Evolutionary conservation across 345 rosid species (phyloP).

Genomic region (Melaleuca alternifolia): DNA sequence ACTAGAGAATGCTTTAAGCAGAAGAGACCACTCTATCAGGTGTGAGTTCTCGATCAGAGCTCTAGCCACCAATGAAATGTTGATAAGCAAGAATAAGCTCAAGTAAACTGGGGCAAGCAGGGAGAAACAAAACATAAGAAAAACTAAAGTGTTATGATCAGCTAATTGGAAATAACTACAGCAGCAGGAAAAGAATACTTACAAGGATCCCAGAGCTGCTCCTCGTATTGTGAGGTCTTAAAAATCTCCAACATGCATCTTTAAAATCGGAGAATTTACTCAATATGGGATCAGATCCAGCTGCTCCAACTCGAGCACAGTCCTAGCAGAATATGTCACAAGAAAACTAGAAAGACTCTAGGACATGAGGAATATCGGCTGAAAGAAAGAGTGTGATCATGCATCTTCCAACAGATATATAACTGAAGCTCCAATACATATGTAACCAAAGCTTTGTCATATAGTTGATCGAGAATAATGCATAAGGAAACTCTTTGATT

Average conservation of each 20-base stretch:
- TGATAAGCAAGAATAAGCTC: constrained; percentile 1
- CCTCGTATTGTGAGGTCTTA: constrained; percentile 98
- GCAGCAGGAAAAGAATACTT: constrained; percentile 2
- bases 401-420: too few species aligned
- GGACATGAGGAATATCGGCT: not conserved
- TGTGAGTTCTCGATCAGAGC: constrained; percentile 78
- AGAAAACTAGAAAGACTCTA: too few species aligned
- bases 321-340: too few species aligned
- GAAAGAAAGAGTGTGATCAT: not conserved
- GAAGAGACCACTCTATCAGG: constrained; percentile 70
- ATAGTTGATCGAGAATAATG: not conserved
- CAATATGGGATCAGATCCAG: too few species aligned
- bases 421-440: not conserved
- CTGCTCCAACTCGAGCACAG: too few species aligned
- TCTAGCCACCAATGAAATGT: too few species aligned
- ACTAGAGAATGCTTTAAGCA: constrained; percentile 77
- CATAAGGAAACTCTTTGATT: not conserved
- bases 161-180: not conserved
- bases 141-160: not conserved
- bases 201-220: constrained; percentile 79
- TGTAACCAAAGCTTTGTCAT: not conserved
- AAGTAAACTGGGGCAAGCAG: not conserved
- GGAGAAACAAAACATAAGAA: not conserved
- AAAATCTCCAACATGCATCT: constrained; percentile 95
- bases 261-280: constrained; percentile 48